These are phyloP conservation scores for Paraglomus occultum DNA, from an alignment of 192 early-diverging fungal species.

Conservation along the genomic window DNA sequence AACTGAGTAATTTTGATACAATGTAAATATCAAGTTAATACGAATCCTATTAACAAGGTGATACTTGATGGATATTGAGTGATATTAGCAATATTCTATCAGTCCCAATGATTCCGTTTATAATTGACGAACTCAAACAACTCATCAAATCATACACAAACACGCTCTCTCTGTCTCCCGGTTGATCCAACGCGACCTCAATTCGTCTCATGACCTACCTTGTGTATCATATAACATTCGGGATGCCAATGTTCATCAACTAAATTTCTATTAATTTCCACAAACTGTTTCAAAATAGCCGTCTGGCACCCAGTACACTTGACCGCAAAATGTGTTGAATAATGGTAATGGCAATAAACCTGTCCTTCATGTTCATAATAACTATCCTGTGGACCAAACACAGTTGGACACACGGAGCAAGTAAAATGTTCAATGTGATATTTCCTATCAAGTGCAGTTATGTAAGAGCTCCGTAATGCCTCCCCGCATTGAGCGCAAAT, in stretches of 20 bases:
- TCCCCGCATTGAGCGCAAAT: conserved; percentile 84
- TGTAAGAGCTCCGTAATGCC: conserved; percentile 87
- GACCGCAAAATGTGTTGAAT: conserved; percentile 83
- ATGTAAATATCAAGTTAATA: no score
- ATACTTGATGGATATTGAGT: no score
- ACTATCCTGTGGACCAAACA: conserved; percentile 93
- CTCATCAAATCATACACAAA: not conserved
- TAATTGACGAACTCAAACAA: not conserved
- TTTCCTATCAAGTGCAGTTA: conserved; percentile 88
- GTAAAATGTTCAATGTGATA: conserved; percentile 99
- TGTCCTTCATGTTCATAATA: conserved; percentile 94
- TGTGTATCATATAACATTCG: conserved; percentile 99
- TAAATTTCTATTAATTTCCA: conserved; percentile 83
- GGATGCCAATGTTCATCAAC: conserved; percentile 95
- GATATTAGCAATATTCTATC: no score
- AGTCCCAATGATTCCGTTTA: not conserved
- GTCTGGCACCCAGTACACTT: conserved; percentile 96
- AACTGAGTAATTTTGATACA: conserved; percentile 38
- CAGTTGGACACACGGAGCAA: conserved; percentile 85
- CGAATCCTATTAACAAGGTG: no score
- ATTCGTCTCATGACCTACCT: conserved; percentile 55
- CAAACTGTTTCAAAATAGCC: conserved; percentile 94
- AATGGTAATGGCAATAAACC: conserved; percentile 95
- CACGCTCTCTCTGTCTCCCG: no score
- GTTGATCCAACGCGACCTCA: not conserved